Evolutionary conservation across 257 asterid genomes (phyloP), one percentile per base, ranked within the genome.

Genomic region (Solanum chilense): DNA sequence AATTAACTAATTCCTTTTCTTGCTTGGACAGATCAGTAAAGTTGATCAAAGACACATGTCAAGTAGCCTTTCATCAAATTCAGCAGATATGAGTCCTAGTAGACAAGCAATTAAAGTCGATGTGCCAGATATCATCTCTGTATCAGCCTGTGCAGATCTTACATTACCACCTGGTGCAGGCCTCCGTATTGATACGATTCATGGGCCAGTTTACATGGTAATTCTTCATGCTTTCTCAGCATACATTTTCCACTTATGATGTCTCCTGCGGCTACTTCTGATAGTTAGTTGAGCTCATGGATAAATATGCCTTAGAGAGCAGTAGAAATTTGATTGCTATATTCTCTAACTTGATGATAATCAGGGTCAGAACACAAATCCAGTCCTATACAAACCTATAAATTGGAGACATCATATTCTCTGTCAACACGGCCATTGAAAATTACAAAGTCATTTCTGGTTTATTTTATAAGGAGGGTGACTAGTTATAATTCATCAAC

Each of bases 131-230:
- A 97, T 97, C 71, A 90, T 94, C 83, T 94, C 97, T 13, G 94
- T 93, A 21, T 93, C 98, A 16, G 92, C 99, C 31, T 97, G 95
- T 86, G 95, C 98, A 86, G 99, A 97, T 93, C 97, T 97, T 62
- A 97, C 99, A 8, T 93, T 97, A 89, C 99, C 99, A 62, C 96
- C 98, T 88, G 99, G 99, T 76, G 98, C 99, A 41, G 98, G 99
- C 90, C 95, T 97, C 75, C 92, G 96, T 92, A 93, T 97, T 41
- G 91, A 95, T 86, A 96, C 99, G 21, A 87, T 93, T 88, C 91
- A 87, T 10, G 99, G 99, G 86, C 97, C 99, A 11, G 89, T 95
- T 86, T 96, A 88, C 94, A 86, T 97, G 98, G 99, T 97, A 89
- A 64, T 85, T 45, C 41, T 81, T 66, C 56, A 35, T 1, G 18